A percentile compares a stretch with the other conserved stretches of the same genome.
Evolutionary conservation across 176 grass and related monocot species (phyloP).

Genomic region (Oryza brachyantha): DNA sequence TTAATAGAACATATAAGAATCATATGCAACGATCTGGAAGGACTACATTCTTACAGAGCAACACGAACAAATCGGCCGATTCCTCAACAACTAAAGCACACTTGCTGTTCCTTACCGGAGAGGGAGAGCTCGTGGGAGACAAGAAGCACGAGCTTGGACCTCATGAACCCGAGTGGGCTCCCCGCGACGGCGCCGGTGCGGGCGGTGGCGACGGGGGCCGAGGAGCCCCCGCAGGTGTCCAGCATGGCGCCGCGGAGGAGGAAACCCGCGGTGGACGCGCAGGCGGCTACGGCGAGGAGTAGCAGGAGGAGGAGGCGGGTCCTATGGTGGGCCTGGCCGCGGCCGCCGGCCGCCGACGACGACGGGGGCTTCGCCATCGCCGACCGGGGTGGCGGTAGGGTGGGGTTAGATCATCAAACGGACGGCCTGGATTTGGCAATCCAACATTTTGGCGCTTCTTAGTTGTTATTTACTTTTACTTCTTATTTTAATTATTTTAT

Average conservation of each 20-base stretch:
- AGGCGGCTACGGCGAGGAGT: slow-evolving; percentile 39
- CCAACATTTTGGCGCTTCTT: too few relatives aligned
- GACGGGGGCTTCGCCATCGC: slow-evolving; percentile 46
- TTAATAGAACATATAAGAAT: background rate
- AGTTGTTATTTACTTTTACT: too few relatives aligned
- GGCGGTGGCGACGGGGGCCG: background rate
- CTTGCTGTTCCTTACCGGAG: slow-evolving; percentile 55
- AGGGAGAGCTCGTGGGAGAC: slow-evolving; percentile 96
- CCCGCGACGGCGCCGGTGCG: background rate
- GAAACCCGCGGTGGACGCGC: slow-evolving; percentile 47
- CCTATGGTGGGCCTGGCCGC: slow-evolving; percentile 35
- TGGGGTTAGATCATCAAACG: slow-evolving; percentile 2
- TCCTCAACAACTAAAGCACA: slow-evolving; percentile 13
- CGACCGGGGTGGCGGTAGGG: background rate
- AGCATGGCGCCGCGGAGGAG: slow-evolving; percentile 51
- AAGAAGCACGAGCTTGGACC: slow-evolving; percentile 72
- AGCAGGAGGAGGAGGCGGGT: slow-evolving; percentile 49
- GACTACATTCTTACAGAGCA: background rate
- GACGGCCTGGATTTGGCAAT: slow-evolving; percentile 26
- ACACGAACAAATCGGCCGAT: background rate
- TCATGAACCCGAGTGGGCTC: slow-evolving; percentile 74
- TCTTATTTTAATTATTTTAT: too few relatives aligned
- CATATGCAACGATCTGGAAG: background rate
- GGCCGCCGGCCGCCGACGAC: slow-evolving; percentile 30
- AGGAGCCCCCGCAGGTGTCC: slow-evolving; percentile 29